These are phyloP conservation scores for Flaveria floridana DNA, from an alignment of 140 eudicot genomes.

Conservation along the genomic window DNA sequence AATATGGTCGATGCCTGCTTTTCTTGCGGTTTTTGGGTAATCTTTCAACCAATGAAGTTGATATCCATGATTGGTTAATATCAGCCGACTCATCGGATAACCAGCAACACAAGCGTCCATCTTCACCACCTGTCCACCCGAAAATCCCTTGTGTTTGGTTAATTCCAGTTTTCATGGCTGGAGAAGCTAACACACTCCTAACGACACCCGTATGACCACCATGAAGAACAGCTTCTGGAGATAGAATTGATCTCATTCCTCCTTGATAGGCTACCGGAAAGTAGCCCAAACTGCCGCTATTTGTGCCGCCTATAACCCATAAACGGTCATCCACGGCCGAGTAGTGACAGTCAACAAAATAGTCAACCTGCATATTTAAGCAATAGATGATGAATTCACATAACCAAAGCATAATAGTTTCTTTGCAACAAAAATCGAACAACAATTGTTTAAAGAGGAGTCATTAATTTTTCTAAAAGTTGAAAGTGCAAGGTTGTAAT, in stretches of 20 bases:
- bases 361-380: constrained; percentile 65
- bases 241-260: constrained; percentile 42
- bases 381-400: constrained; percentile 14
- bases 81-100: constrained; percentile 57
- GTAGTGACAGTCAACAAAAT: constrained; percentile 89
- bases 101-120: constrained; percentile 96
- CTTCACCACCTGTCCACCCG: constrained; percentile 99
- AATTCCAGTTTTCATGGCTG: constrained; percentile 36
- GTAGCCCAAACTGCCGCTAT: constrained; percentile 80
- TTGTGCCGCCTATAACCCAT: constrained; percentile 90
- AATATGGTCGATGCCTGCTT: constrained; percentile 76
- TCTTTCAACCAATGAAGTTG: constrained; percentile 57
- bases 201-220: constrained; percentile 86
- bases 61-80: constrained; percentile 63
- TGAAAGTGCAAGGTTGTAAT: neutral
- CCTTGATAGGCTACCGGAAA: constrained; percentile 61
- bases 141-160: constrained; percentile 53
- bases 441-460: neutral
- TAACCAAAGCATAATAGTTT: neutral
- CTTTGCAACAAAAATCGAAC: neutral
- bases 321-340: constrained; percentile 59
- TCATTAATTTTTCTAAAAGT: neutral
- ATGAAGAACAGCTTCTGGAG: constrained; percentile 83
- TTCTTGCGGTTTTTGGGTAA: constrained; percentile 49
- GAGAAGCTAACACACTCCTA: constrained; percentile 63